Evolutionary conservation across 768 basidiomycete genomes (phyloP).

Genomic region (Sporobolomyces roseus): DNA sequence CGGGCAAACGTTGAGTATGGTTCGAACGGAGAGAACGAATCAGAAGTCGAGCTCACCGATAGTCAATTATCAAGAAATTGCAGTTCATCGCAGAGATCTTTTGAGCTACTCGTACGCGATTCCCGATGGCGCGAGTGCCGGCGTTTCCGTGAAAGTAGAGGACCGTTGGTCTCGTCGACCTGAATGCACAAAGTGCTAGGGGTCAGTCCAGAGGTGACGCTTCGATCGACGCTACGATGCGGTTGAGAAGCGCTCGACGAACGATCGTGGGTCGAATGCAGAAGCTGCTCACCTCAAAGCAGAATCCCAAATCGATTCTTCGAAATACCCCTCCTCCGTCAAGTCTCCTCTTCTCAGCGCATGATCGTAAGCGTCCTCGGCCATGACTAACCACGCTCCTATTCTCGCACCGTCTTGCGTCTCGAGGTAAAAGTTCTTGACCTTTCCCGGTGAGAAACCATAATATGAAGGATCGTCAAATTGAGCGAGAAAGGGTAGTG

Average conservation of each 20-base stretch:
- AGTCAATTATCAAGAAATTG: slow-evolving; percentile 83
- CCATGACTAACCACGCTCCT: slow-evolving; percentile 80
- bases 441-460: slow-evolving; percentile 77
- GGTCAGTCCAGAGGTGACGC: slow-evolving; percentile 26
- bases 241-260: too few species aligned
- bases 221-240: too few species aligned
- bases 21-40: not conserved
- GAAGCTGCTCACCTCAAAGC: slow-evolving; percentile 43
- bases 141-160: slow-evolving; percentile 92
- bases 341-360: slow-evolving; percentile 44
- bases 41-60: slow-evolving; percentile 56
- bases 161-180: slow-evolving; percentile 65
- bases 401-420: slow-evolving; percentile 74
- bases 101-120: slow-evolving; percentile 59
- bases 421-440: slow-evolving; percentile 63
- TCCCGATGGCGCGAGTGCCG: slow-evolving; percentile 65
- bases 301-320: slow-evolving; percentile 36
- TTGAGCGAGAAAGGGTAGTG: slow-evolving; percentile 51
- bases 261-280: too few species aligned
- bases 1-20: not conserved
- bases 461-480: slow-evolving; percentile 70
- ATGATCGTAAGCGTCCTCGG: slow-evolving; percentile 60
- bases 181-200: too few species aligned
- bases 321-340: slow-evolving; percentile 46
- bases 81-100: slow-evolving; percentile 55